Evolutionary conservation across 225 moss, liverwort and hornwort genomes (phyloP).

Genomic region (Bryum argenteum): DNA sequence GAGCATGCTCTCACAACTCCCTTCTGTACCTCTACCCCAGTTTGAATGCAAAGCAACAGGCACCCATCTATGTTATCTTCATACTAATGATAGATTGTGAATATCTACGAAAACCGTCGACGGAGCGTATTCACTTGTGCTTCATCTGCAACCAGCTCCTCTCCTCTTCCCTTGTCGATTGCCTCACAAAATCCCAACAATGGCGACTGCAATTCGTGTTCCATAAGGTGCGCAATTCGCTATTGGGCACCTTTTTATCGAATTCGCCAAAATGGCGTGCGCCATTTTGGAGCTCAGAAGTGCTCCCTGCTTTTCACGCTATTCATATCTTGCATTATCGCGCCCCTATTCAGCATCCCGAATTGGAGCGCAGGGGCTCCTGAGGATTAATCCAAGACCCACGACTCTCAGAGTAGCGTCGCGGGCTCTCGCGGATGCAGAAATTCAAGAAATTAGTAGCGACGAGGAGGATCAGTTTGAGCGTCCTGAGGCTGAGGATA

Average conservation of each 20-base stretch:
- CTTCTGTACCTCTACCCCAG: no score
- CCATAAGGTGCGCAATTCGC: neutral
- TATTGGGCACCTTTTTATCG: neutral
- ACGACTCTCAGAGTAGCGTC: neutral
- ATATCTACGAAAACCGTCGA: neutral
- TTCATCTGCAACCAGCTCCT: neutral
- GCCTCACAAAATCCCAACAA: neutral
- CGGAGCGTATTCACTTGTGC: neutral
- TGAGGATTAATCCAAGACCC: neutral
- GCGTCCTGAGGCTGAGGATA: neutral
- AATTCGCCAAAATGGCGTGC: conserved; percentile 33
- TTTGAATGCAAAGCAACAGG: no score
- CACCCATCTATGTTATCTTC: neutral
- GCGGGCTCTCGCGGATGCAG: conserved; percentile 1
- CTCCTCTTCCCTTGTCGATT: neutral
- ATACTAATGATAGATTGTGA: neutral
- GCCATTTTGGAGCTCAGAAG: neutral
- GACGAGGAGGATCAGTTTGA: neutral
- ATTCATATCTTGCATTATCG: no score
- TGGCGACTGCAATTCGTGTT: neutral
- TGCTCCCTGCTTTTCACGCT: no score
- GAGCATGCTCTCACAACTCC: no score
- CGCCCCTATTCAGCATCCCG: no score
- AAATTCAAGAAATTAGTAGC: neutral
- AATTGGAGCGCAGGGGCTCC: neutral